Base-by-base conservation (phyloP, 176 grass and related monocot species). In the Aegilops tauschii region DNA sequence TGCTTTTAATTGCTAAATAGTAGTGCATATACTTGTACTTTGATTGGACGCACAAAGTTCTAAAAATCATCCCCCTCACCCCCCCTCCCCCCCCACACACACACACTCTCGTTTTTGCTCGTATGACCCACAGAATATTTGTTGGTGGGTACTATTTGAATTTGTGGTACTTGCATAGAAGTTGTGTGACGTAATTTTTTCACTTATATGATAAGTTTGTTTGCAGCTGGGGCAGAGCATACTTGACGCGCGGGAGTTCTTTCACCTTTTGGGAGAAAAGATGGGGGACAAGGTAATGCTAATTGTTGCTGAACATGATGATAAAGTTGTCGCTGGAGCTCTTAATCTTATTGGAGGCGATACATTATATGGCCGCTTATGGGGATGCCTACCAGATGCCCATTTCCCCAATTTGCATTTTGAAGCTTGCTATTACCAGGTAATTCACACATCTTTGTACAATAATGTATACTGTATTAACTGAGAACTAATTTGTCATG, bases 361-460 rank as follows among this genome's bases (percentile, higher is more conserved):
- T 76, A 96, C 94, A 77, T 78, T 99, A 61, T 99, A 94, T 88
- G 97, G 97, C 49, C 90, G 93, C 69, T 82, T 96, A 90, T 99
- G 97, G 97, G 94, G 97, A 65, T 99, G 97, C 78, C 86, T 93
- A 39, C 97, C 97, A 69, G 27, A 89, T 85, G 90, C 87, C 50
- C 92, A 93, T 82, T 99, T 93, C 80, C 94, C 97, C 85, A 94
- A 91, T 91, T 90, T 99, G 90, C 94, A 99, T 89, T 96, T 99
- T 78, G 94, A 99, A 90, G 94, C 94, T 61, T 99, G 97, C 54
- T 96, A 99, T 92, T 99, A 99, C 84, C 97, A 99, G 92, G 97
- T 99, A 92, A 89, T 23, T 37, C 69, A 16, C 67, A n/a, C 29
- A 52, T 80, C 47, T 84, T 47, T 67, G 34, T 25, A 37, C 2